phyloP scores from a whole-genome alignment of 2,329 filamentous ascomycete species.

The Alternaria metachromatica region DNA sequence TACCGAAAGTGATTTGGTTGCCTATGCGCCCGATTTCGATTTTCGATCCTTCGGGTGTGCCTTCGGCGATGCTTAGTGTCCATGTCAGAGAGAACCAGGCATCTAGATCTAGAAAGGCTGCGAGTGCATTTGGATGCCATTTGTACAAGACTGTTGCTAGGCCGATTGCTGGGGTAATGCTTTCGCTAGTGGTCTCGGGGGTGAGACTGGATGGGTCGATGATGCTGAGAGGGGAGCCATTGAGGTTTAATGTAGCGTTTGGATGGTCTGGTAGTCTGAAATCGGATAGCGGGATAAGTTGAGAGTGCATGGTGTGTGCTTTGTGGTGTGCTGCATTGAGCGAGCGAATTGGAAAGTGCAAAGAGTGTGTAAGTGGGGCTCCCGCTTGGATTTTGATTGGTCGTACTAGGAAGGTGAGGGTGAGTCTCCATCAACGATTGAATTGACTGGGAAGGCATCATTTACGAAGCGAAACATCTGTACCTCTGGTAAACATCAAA shows the following conservation, averaged over 20 bases:
- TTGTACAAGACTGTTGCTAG: constrained; percentile 28
- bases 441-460: background rate
- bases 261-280: constrained; percentile 24
- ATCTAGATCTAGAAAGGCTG: constrained; percentile 29
- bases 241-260: constrained; percentile 8
- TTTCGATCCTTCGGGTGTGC: constrained; percentile 13
- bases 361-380: constrained; percentile 10
- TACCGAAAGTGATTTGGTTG: constrained; percentile 32
- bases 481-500: background rate
- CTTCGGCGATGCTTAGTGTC: constrained; percentile 15
- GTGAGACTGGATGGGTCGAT: constrained; percentile 5
- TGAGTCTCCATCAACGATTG: background rate
- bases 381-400: constrained; percentile 3
- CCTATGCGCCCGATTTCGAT: constrained; percentile 32
- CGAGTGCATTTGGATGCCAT: constrained; percentile 25
- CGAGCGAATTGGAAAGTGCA: constrained; percentile 10
- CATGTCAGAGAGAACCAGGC: constrained; percentile 36
- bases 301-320: constrained; percentile 5
- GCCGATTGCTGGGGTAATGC: constrained; percentile 16
- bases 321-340: background rate
- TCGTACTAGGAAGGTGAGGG: background rate
- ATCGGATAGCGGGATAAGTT: background rate
- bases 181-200: background rate
- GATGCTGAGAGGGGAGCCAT: constrained; percentile 15
- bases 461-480: background rate